Evolutionary conservation across 2,329 filamentous ascomycete species (phyloP), one percentile per base, ranked within the genome.

Genomic region (Talaromyces atroroseus): DNA sequence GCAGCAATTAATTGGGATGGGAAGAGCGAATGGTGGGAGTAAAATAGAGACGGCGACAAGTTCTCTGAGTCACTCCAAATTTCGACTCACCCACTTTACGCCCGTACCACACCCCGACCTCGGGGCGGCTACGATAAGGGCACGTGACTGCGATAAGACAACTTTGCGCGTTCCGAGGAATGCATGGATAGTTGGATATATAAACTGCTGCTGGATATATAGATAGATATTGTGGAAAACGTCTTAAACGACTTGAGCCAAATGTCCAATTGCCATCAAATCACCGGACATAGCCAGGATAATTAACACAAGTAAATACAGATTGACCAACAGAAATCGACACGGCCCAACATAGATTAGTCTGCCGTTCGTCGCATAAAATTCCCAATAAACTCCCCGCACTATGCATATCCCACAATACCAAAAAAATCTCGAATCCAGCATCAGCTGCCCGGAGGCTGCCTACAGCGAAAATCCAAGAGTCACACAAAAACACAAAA

Each of bases 271-370:
- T 36, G 42, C 23, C 23, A 24, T 24, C 5, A 32, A 36, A 36
- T 38, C 24, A 26, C 29, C 21, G 29, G 42, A 38, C 18, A 53
- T 47, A 47, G 42, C 29, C 21, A 45, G 51, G 11, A 52, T 10
- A 48, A 38, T 47, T 29, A 26, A 53, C 51, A 38, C 24, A 47
- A 53, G 20, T 53, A 52, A 52, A 20, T 52, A 52, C 50, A 52
- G 8, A 20, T 40, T 12, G 16, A 38, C 34, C 4, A 38, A 38
- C 34, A 38, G n/a, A 40, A 42, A 42, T 21, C 38, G n/a, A 42
- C 38, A 42, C 24, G 38, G 14, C 18, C n/a, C 38, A 10, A 18
- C n/a, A 18, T 20, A 6, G n/a, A n/a, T 18, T 10, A 11, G 40
- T 40, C 5, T 20, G 5, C 32, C 5, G 5, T 36, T 10, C 32